Conservation (phyloP, 129 eudicot species). For the Solidago caesia region DNA sequence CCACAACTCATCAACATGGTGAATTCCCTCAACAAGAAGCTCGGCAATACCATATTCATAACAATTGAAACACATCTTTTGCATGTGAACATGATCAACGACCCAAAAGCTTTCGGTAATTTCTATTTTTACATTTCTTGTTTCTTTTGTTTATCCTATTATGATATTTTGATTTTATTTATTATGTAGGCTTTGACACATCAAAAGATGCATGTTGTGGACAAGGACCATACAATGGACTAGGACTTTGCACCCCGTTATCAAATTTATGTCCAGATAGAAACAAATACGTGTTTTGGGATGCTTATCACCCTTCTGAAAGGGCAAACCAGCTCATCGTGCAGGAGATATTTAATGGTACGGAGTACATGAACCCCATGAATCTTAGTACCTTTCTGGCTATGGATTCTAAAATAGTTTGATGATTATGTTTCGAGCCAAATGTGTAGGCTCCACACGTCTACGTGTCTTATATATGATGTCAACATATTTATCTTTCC, state of each 20-base stretch:
- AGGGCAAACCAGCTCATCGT: constrained; percentile 59
- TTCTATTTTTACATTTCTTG: background rate
- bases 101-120: constrained; percentile 61
- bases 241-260: constrained; percentile 63
- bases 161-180: background rate
- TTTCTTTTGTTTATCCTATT: background rate
- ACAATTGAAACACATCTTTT: constrained; percentile 48
- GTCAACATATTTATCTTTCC: background rate
- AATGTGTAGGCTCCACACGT: background rate
- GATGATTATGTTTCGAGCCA: background rate
- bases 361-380: constrained; percentile 52
- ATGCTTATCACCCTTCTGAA: constrained; percentile 65
- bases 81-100: constrained; percentile 49
- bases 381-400: constrained; percentile 53
- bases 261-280: constrained; percentile 60
- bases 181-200: constrained; percentile 54
- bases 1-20: constrained; percentile 50
- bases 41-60: constrained; percentile 47
- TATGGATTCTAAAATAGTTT: constrained; percentile 36
- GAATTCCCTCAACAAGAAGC: constrained; percentile 38
- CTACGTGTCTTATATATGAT: background rate
- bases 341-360: constrained; percentile 43
- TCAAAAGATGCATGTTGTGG: constrained; percentile 73
- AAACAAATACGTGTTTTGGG: constrained; percentile 63
- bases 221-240: constrained; percentile 71